Evolutionary conservation across 345 rosid species (phyloP), one percentile per base, ranked within the genome.

Genomic region (Citrus unshiu): DNA sequence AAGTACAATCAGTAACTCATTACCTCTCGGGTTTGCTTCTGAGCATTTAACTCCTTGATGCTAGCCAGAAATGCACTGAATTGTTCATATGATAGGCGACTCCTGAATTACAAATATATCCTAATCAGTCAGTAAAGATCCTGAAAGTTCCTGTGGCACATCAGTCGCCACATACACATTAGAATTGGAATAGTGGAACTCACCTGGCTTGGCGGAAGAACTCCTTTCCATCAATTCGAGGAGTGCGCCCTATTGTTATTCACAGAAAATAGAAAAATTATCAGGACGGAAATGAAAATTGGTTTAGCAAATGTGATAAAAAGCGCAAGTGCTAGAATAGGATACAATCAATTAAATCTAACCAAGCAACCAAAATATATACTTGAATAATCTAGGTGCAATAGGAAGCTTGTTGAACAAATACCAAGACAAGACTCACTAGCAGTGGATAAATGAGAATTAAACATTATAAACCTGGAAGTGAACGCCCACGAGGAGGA

Each of bases 171-270:
- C 14, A 68, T 49, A 57, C 2, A 56, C 51, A 68, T 40, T 1
- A 64, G 63, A 63, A 59, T 25, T 70, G 40, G 37, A 63, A 54
- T 58, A 72, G 54, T 56, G 75, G 56, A 70, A 49, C 80, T 77
- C 82, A 89, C 98, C 99, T 93, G 69, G 98, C 99, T 77, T 92
- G 99, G 82, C 97, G 91, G 85, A 95, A 93, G 90, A 95, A 92
- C 89, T 95, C 98, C 84, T 95, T 93, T 66, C 99, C 99, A 88
- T 93, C 99, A 79, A 93, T 87, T 70, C 95, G 91, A 19, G 92
- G 88, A 75, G 87, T 81, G 25, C 86, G 91, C 58, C 80, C 98
- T 90, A 78, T 29, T 72, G 39, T 74, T 77, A 68, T 34, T 68
- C 35, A 24, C 12, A 32, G 56, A 72, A 80, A 32, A 77, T 4